phyloP scores from a whole-genome alignment of 2,329 filamentous ascomycete species.

The Beauveria caledonica region DNA sequence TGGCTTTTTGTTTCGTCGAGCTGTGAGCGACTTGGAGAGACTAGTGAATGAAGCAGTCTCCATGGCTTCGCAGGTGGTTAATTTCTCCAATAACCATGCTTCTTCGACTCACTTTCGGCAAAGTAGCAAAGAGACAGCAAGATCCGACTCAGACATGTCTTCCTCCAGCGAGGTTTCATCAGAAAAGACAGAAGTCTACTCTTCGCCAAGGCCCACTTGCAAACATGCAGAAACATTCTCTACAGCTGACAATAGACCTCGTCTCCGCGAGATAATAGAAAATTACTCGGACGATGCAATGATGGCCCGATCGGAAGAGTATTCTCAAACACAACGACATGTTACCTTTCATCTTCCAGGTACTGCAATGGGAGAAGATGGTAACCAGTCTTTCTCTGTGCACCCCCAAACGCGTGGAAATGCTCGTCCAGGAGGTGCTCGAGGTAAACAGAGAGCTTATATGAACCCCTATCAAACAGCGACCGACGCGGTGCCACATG shows the following conservation, averaged over 20 bases:
- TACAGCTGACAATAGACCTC: constrained; percentile 17
- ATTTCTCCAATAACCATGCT: constrained; percentile 20
- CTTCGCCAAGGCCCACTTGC: constrained; percentile 13
- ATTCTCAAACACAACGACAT: constrained; percentile 14
- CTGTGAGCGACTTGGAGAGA: constrained; percentile 36
- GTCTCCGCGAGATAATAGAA: constrained; percentile 20
- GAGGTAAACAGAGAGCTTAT: background rate
- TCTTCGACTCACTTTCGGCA: background rate
- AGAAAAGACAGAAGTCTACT: background rate
- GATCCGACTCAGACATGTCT: background rate
- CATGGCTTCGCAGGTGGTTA: constrained; percentile 33
- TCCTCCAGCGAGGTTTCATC: background rate
- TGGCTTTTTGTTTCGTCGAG: constrained; percentile 24
- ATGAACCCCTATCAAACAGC: background rate
- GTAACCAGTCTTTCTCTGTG: constrained; percentile 5
- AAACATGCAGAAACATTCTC: constrained; percentile 22
- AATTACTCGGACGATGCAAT: constrained; percentile 17
- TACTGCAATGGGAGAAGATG: constrained; percentile 7
- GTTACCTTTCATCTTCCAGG: constrained; percentile 12
- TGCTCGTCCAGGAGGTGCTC: background rate
- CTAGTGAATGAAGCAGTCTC: constrained; percentile 38
- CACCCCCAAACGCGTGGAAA: background rate
- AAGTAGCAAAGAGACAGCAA: background rate
- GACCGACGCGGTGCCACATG: background rate
- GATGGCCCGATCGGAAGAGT: constrained; percentile 5